phyloP scores from a whole-genome alignment of 2,329 filamentous ascomycete genomes.

The Dothidotthia symphoricarpi region DNA sequence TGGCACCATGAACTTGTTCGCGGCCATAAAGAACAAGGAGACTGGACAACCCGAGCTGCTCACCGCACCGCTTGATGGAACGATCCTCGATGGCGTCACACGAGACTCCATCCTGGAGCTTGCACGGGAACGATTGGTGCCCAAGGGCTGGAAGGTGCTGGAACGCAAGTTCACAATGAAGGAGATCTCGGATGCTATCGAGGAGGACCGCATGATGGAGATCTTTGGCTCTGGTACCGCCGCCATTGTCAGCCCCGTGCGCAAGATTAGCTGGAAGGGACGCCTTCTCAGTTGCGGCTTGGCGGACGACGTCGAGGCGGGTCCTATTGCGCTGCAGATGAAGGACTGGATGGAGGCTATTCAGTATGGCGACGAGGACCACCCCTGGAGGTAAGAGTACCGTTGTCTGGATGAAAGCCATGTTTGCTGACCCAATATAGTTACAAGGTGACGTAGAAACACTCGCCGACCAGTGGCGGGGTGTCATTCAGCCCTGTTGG shows the following conservation, averaged over 20 bases:
- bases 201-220: conserved; percentile 84
- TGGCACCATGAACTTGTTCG: conserved; percentile 98
- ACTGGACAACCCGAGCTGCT: conserved; percentile 89
- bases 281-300: conserved; percentile 80
- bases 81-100: conserved; percentile 92
- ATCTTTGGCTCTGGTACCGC: conserved; percentile 93
- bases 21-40: conserved; percentile 77
- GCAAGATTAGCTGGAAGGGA: conserved; percentile 86
- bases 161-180: conserved; percentile 93
- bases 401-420: no score
- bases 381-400: conserved; percentile 76
- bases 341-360: conserved; percentile 96
- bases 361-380: conserved; percentile 84
- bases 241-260: conserved; percentile 86
- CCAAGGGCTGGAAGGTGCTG: conserved; percentile 81
- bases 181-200: conserved; percentile 75
- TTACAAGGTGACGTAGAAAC: conserved; percentile 24
- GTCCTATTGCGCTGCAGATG: conserved; percentile 80
- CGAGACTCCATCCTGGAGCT: conserved; percentile 86
- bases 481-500: background rate
- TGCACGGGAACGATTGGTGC: conserved; percentile 76
- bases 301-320: conserved; percentile 77
- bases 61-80: conserved; percentile 94
- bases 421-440: conserved; percentile 25
- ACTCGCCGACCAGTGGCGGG: no score